Percentiles rank a stretch among this genome's conserved stretches.
Conservation (phyloP, 495 filamentous ascomycete species). For the Penicillium waksmanii region DNA sequence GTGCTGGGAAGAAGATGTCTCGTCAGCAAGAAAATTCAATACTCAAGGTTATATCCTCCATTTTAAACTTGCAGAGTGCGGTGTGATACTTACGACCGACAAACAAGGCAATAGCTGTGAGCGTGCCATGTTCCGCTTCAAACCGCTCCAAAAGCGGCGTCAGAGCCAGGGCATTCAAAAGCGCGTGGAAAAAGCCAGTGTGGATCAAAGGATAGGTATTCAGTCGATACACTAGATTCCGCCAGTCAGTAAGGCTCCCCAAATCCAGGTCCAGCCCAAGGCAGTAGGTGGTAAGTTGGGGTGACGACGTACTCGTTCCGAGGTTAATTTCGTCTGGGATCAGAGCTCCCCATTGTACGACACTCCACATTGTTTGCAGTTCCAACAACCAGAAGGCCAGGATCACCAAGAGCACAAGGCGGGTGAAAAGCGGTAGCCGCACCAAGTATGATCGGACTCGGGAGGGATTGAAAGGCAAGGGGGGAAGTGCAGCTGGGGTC, state of each 20-base stretch:
- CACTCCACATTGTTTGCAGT: slow-evolving; percentile 66
- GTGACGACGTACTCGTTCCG: slow-evolving; percentile 67
- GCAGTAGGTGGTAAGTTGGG: not conserved
- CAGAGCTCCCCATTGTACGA: slow-evolving; percentile 75
- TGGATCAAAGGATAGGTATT: slow-evolving; percentile 95
- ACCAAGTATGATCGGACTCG: slow-evolving; percentile 70
- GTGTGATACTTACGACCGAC: slow-evolving; percentile 72
- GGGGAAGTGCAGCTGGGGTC: slow-evolving; percentile 46
- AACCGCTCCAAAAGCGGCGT: slow-evolving; percentile 88
- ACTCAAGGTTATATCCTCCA: slow-evolving; percentile 14
- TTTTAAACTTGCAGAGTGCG: not conserved
- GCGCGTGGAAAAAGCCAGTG: slow-evolving; percentile 71
- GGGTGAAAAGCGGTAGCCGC: slow-evolving; percentile 86
- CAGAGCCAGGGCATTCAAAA: slow-evolving; percentile 79
- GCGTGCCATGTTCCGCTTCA: slow-evolving; percentile 91
- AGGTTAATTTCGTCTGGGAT: slow-evolving; percentile 75
- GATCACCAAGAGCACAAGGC: slow-evolving; percentile 70
- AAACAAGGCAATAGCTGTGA: slow-evolving; percentile 80
- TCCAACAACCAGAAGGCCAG: slow-evolving; percentile 67
- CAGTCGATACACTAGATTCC: slow-evolving; percentile 80
- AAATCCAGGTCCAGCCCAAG: not conserved
- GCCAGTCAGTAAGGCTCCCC: slow-evolving; percentile 8
- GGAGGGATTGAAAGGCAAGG: slow-evolving; percentile 53
- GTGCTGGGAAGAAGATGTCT: slow-evolving; percentile 52
- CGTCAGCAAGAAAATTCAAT: slow-evolving; percentile 10